Conservation (phyloP, 202 grass and related monocot genomes). For the Cymbopogon flexuosus region DNA sequence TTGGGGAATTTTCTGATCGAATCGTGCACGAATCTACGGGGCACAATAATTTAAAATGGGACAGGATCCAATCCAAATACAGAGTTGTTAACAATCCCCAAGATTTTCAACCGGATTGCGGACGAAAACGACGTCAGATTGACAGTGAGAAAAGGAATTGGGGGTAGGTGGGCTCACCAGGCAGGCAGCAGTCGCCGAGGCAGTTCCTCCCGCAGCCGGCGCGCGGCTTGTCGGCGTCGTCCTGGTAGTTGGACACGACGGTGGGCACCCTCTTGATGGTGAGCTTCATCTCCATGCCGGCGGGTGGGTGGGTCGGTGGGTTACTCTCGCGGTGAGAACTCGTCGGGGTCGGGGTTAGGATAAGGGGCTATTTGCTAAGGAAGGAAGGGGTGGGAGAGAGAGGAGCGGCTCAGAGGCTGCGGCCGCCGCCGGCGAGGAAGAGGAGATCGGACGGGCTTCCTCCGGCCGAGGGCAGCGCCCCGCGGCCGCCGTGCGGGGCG, state of each 20-base stretch:
- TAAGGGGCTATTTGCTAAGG: neutral
- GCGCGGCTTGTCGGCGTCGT: constrained; percentile 45
- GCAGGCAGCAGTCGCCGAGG: constrained; percentile 91
- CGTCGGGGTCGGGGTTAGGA: neutral
- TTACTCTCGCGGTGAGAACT: constrained; percentile 20
- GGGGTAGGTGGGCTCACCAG: constrained; percentile 41
- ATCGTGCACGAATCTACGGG: neutral
- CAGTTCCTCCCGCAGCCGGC: constrained; percentile 72
- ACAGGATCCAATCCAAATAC: neutral
- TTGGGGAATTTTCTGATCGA: neutral
- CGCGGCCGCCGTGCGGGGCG: constrained; percentile 88
- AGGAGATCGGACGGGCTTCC: constrained; percentile 95
- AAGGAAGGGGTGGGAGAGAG: neutral
- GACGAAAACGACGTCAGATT: constrained; percentile 13
- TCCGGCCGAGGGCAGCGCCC: constrained; percentile 83
- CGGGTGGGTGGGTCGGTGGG: neutral
- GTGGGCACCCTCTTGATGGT: constrained; percentile 94
- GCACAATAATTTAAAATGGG: neutral
- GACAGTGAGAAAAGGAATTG: neutral
- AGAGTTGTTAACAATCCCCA: too few relatives aligned
- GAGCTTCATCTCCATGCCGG: constrained; percentile 60
- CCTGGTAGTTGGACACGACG: constrained; percentile 91
- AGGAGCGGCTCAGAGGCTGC: neutral
- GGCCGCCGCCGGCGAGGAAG: constrained; percentile 92
- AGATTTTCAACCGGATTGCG: neutral